phyloP scores from a whole-genome alignment of 352 stramenopile genomes.

The Phytophthora citricola region DNA sequence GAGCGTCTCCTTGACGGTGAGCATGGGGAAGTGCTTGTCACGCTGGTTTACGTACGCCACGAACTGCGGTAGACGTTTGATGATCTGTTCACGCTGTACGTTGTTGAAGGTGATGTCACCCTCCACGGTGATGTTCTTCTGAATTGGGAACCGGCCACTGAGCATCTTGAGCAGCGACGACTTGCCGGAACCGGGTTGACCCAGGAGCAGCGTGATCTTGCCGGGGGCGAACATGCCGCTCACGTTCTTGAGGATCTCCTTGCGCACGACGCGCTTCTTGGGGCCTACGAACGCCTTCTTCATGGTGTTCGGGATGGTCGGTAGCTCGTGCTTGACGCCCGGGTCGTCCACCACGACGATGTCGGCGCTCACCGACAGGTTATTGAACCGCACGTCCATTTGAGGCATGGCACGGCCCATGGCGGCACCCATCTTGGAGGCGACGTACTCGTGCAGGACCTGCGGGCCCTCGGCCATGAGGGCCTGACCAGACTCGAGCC shows the following conservation, averaged over 20 bases:
- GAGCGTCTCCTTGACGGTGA: conserved; percentile 66
- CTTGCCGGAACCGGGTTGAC: conserved; percentile 44
- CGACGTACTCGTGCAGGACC: conserved; percentile 41
- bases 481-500: conserved; percentile 25
- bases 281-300: conserved; percentile 38
- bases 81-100: conserved; percentile 32
- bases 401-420: conserved; percentile 44
- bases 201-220: conserved; percentile 47
- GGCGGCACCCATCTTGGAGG: conserved; percentile 35
- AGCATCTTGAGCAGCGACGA: conserved; percentile 55
- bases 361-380: conserved; percentile 47
- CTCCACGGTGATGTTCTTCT: conserved; percentile 48
- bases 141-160: conserved; percentile 40
- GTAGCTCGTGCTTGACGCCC: conserved; percentile 31
- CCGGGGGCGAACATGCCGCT: conserved; percentile 41
- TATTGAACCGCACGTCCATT: conserved; percentile 57
- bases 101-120: conserved; percentile 51
- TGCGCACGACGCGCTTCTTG: conserved; percentile 35
- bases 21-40: conserved; percentile 56
- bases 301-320: conserved; percentile 38
- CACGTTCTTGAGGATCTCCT: conserved; percentile 48
- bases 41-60: conserved; percentile 52
- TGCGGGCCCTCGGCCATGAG: conserved; percentile 45
- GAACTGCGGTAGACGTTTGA: conserved; percentile 50
- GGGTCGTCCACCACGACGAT: conserved; percentile 30